Evolutionary conservation across 2,329 filamentous ascomycete species (phyloP), one percentile per base, ranked within the genome.

Genomic region (Aspergillus eucalypticola): DNA sequence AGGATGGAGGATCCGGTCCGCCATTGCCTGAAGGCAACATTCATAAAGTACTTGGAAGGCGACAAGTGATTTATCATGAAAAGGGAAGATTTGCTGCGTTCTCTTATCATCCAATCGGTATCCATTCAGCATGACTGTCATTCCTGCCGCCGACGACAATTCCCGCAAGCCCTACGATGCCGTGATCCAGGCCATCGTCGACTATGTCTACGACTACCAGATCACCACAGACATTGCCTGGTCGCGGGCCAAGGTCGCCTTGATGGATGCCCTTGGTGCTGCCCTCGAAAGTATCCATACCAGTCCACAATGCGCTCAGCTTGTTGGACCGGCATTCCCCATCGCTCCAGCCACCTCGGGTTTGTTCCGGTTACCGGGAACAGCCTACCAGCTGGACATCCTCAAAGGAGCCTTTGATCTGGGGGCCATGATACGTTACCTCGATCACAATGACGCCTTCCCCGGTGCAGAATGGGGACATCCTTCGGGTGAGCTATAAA

Each of bases 391-490:
- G 8, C 51, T 79, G 13, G 78, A 79, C 55, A 70, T 71, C 3
- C 44, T 75, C 1, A 75, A 78, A 50, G 77, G 75, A 0, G 73
- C 78, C 13, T 79, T 79, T 58, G 72, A 76, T 56, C 42, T 80
- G 19, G 76, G 76, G 0, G 63, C 67, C 2, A 60, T 77, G 62
- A 77, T 79, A 38, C 69, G 77, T 25, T 79, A 77, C 56, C 63
- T 79, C 10, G 78, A 80, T 59, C 76, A 78, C 53, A 80, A 78
- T 53, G 78, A 80, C 67, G 76, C 71, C 3, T 68, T 74, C 13
- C 58, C 66, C 8, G 78, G 76, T 0, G 69, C 67, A n/a, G 78
- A 80, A 66, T 79, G 77, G 78, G 76, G 76, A 0, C 78, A 79
- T 69, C 77, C 78, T 10, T 78, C 72, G 56, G 69, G 68, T 71